Base-by-base conservation (phyloP, 2,329 filamentous ascomycete genomes). In the Camptophora hylomeconis region DNA sequence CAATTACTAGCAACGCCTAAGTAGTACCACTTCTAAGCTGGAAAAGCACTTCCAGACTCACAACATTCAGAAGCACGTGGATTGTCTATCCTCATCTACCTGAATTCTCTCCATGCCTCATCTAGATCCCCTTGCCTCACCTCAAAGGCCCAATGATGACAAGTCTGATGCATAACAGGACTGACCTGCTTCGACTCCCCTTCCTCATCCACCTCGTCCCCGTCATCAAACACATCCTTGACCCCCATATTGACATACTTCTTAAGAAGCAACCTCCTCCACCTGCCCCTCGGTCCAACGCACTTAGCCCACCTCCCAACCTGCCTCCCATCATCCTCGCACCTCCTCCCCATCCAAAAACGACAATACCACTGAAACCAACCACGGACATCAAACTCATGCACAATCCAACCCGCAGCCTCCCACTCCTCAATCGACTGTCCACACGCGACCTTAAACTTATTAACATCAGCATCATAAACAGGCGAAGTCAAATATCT, bases 281-380 rank as follows among this genome's bases (percentile, higher is more conserved):
- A 69, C 24, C 66, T 45, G 0, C 65, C 65, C 7, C 51, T 63
- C 0, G 28, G 27, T 3, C 66, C 66, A 5, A 67, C 65, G 42
- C 66, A 69, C 34, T 57, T 62, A 41, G 47, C 52, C 67, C 67
- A 70, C 30, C 67, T 40, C 4, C 52, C 50, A 5, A 69, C 53
- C 48, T 70, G 65, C 32, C 65, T 51, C 18, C 60, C 63, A 37
- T 69, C 65, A 29, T 68, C 64, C 0, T 54, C 60, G 37, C 65
- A 66, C 15, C 66, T 46, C 20, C 65, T 41, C 0, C 65, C 65
- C 13, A 51, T 52, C 46, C 60, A 69, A 44, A 68, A 69, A 0
- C 64, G 56, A 26, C 57, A 60, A 42, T 68, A 69, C 65, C 65
- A 69, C 41, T 69, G 65, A 39, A 69, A 68, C 65, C 64, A 71